phyloP scores from a whole-genome alignment of 2,329 filamentous ascomycete genomes.

The Xenosphaeropsis pyriputrescens region DNA sequence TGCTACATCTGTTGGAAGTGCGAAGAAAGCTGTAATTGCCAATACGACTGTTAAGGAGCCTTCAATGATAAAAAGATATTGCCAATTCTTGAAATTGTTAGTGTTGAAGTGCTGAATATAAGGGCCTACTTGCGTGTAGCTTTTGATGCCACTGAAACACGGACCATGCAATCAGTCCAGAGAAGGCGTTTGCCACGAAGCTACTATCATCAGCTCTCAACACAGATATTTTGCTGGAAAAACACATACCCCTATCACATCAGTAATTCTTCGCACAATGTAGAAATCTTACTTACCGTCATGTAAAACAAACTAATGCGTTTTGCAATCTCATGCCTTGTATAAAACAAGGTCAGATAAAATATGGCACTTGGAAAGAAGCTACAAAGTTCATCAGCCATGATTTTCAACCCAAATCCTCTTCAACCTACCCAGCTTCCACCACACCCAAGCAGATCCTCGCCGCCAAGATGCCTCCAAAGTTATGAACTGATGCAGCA shows the following conservation, averaged over 20 bases:
- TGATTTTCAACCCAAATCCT: background rate
- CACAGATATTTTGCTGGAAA: too few species aligned
- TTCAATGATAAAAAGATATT: constrained; percentile 14
- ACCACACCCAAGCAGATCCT: constrained; percentile 3
- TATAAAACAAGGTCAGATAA: constrained; percentile 7
- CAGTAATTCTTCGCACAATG: too few species aligned
- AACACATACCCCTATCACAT: too few species aligned
- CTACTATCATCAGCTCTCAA: background rate
- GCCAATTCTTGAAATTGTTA: constrained; percentile 4
- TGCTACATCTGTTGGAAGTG: constrained; percentile 4
- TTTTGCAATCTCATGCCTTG: constrained; percentile 5
- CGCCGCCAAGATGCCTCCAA: constrained; percentile 2
- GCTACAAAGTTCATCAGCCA: background rate
- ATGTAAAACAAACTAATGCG: constrained; percentile 8
- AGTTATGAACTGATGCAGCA: constrained; percentile 1
- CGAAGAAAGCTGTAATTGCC: constrained; percentile 4
- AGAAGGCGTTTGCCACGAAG: constrained; percentile 10
- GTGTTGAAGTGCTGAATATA: too few species aligned
- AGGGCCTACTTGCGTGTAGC: constrained; percentile 1
- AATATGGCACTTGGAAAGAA: constrained; percentile 5
- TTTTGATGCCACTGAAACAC: constrained; percentile 11
- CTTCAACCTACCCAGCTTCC: background rate
- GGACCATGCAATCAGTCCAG: constrained; percentile 11
- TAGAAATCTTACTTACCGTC: constrained; percentile 2
- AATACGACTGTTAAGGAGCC: constrained; percentile 8